These are phyloP conservation scores for Phytophthora chlamydospora DNA, from an alignment of 352 stramenopile genomes.

Conservation along the genomic window DNA sequence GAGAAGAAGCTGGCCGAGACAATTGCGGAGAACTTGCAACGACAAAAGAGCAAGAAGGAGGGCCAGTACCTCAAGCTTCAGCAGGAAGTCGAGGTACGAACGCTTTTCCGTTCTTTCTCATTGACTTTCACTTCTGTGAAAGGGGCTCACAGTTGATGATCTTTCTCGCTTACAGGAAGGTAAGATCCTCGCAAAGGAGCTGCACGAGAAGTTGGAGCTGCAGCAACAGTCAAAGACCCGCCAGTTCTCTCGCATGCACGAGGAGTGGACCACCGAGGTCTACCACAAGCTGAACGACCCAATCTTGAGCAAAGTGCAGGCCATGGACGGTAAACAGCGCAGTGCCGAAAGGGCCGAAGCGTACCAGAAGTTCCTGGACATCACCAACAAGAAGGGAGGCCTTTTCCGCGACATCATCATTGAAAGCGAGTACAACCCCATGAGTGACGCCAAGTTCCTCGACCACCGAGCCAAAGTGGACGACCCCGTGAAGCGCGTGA, in stretches of 20 bases:
- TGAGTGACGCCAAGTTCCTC: conserved; percentile 69
- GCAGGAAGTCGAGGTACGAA: conserved; percentile 66
- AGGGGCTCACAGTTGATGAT: no score
- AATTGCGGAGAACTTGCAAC: conserved; percentile 71
- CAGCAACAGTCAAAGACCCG: conserved; percentile 67
- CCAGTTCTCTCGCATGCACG: conserved; percentile 75
- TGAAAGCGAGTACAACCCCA: conserved; percentile 83
- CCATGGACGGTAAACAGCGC: conserved; percentile 63
- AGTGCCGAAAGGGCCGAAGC: conserved; percentile 39
- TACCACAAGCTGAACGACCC: conserved; percentile 80
- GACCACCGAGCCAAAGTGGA: conserved; percentile 54
- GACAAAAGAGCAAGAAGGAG: conserved; percentile 69
- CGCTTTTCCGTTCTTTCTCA: not conserved
- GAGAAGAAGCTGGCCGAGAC: conserved; percentile 63
- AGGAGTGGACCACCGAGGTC: conserved; percentile 69
- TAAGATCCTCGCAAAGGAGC: conserved; percentile 62
- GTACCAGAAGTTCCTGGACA: conserved; percentile 81
- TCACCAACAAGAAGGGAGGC: conserved; percentile 82
- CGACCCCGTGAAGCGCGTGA: conserved; percentile 71
- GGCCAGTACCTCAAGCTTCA: conserved; percentile 72
- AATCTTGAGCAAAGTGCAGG: conserved; percentile 54
- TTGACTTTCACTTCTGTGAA: not conserved
- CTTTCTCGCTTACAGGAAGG: conserved; percentile 38
- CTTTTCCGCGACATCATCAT: conserved; percentile 88
- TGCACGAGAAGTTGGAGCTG: conserved; percentile 66